phyloP scores from a whole-genome alignment of 331 rosid genomes.

The Acacia pycnantha region DNA sequence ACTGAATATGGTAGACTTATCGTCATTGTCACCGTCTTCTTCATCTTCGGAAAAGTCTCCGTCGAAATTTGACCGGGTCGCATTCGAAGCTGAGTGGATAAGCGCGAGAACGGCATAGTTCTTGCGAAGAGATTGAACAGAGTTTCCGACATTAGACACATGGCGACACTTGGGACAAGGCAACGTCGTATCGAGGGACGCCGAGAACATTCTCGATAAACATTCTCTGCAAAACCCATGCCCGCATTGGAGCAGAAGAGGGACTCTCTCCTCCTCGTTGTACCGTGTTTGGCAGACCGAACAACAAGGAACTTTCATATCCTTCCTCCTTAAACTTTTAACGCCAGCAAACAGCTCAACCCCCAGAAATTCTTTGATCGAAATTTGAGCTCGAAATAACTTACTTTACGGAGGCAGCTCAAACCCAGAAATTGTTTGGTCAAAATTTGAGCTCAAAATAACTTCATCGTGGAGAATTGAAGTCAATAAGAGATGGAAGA shows the following conservation, averaged over 20 bases:
- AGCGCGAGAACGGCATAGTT: slow-evolving; percentile 70
- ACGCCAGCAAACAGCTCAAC: not conserved
- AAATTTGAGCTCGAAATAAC: not conserved
- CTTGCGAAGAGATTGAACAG: slow-evolving; percentile 63
- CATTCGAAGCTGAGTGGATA: slow-evolving; percentile 38
- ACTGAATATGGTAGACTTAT: slow-evolving; percentile 23
- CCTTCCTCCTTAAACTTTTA: not conserved
- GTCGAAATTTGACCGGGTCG: slow-evolving; percentile 40
- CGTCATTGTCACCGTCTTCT: slow-evolving; percentile 39
- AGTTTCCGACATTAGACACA: slow-evolving; percentile 66
- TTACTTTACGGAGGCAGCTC: not conserved
- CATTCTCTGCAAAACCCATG: slow-evolving; percentile 78
- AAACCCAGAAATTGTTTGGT: slow-evolving; percentile 9
- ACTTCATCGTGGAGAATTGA: not conserved
- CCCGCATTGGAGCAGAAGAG: slow-evolving; percentile 78
- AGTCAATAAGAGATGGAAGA: not conserved
- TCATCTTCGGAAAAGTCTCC: slow-evolving; percentile 54
- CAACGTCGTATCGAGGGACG: slow-evolving; percentile 54
- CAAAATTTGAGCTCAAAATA: not conserved
- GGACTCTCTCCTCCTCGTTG: slow-evolving; percentile 78
- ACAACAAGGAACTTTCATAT: slow-evolving; percentile 71
- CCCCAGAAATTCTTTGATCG: not conserved
- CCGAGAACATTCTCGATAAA: slow-evolving; percentile 59
- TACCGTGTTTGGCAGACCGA: slow-evolving; percentile 78
- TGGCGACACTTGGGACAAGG: slow-evolving; percentile 78